Evolutionary conservation across 495 filamentous ascomycete species (phyloP).

Genomic region (Penicillium argentinense): DNA sequence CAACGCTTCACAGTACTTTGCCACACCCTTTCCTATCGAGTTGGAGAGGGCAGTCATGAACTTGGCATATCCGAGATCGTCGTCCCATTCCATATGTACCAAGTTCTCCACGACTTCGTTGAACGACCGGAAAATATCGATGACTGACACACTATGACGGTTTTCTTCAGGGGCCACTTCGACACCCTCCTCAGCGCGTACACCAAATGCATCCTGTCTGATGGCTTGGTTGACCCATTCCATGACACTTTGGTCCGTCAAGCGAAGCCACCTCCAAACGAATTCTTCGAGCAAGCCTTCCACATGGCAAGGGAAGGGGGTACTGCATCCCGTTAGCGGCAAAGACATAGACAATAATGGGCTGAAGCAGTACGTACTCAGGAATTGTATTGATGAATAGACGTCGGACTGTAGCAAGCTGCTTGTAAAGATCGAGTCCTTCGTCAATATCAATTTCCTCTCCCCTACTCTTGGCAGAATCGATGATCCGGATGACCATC

Average conservation of each 20-base stretch:
- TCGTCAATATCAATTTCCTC: conserved; percentile 83
- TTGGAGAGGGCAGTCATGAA: conserved; percentile 98
- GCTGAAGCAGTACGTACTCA: conserved; percentile 35
- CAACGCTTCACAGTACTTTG: conserved; percentile 87
- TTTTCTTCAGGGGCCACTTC: conserved; percentile 73
- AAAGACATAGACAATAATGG: not conserved
- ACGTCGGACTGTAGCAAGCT: conserved; percentile 76
- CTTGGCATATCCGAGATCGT: conserved; percentile 88
- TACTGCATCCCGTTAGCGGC: conserved; percentile 21
- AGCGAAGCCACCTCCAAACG: conserved; percentile 91
- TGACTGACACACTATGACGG: conserved; percentile 87
- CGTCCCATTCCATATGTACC: conserved; percentile 82
- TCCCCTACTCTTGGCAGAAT: conserved; percentile 62
- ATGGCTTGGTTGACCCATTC: conserved; percentile 88
- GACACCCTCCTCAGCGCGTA: conserved; percentile 58
- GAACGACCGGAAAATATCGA: conserved; percentile 93
- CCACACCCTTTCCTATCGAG: conserved; percentile 77
- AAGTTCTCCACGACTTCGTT: conserved; percentile 87
- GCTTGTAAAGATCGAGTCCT: conserved; percentile 89
- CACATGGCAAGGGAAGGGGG: conserved; percentile 76
- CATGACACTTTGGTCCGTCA: conserved; percentile 74
- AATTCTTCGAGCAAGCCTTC: conserved; percentile 85
- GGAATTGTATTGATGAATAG: conserved; percentile 75
- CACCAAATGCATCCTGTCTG: conserved; percentile 79
- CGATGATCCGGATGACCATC: conserved; percentile 75